These are phyloP conservation scores for Isabelozyma pseudorhagii DNA, from an alignment of 805 yeast genomes.

Conservation along the genomic window DNA sequence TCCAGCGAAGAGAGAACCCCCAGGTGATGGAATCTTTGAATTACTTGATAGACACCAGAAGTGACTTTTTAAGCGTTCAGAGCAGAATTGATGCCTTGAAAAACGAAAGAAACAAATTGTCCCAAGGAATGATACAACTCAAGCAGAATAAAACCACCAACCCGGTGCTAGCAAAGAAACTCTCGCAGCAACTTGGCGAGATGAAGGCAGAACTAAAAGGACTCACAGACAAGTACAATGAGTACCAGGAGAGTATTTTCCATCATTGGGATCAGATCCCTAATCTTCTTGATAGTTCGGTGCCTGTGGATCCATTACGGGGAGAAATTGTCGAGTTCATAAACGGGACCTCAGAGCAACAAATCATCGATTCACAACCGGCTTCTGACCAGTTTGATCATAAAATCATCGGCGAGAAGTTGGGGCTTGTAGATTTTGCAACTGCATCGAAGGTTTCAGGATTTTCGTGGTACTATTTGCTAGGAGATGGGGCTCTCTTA, in stretches of 20 bases:
- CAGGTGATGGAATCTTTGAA: conserved; percentile 10
- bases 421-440: conserved; percentile 65
- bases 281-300: conserved; percentile 52
- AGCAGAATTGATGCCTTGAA: conserved; percentile 11
- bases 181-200: conserved; percentile 16
- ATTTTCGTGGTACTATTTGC: conserved; percentile 80
- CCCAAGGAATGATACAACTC: conserved; percentile 13
- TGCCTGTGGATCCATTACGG: conserved; percentile 36
- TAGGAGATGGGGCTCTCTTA: conserved; percentile 80
- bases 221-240: conserved; percentile 19
- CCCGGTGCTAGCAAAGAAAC: conserved; percentile 13
- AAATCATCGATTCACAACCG: not conserved
- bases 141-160: not conserved
- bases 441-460: conserved; percentile 78
- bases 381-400: conserved; percentile 49
- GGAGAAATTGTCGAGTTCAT: conserved; percentile 49
- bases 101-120: conserved; percentile 22
- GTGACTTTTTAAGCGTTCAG: conserved; percentile 21
- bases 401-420: conserved; percentile 61
- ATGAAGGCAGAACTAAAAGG: conserved; percentile 23
- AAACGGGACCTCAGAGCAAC: conserved; percentile 39
- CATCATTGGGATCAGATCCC: conserved; percentile 55
- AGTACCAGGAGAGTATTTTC: conserved; percentile 34
- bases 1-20: conserved; percentile 14
- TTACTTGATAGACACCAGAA: conserved; percentile 4